Conservation (phyloP, 192 early-diverging fungal species). For the Coemansia sp. region DNA sequence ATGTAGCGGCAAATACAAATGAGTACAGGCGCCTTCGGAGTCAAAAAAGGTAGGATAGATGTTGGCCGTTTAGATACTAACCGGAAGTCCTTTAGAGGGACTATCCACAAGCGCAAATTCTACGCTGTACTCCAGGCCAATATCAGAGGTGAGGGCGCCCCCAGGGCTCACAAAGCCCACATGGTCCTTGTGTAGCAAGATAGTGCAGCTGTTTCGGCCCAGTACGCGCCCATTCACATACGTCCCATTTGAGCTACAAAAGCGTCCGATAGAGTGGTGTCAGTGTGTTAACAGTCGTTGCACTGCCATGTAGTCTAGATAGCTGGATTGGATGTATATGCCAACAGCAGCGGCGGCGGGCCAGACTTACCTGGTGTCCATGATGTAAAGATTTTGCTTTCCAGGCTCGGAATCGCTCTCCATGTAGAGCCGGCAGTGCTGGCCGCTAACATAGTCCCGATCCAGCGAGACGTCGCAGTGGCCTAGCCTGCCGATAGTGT, state of each 20-base stretch:
- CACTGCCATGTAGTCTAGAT: background rate
- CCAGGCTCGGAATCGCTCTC: slow-evolving; percentile 19
- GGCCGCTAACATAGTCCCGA: slow-evolving; percentile 35
- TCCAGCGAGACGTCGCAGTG: slow-evolving; percentile 36
- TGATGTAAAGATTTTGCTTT: slow-evolving; percentile 24
- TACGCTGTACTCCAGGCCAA: slow-evolving; percentile 47
- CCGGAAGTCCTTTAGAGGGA: slow-evolving; percentile 10
- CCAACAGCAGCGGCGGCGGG: background rate
- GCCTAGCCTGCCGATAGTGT: slow-evolving; percentile 33
- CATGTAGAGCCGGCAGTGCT: slow-evolving; percentile 41
- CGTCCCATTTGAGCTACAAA: slow-evolving; percentile 47
- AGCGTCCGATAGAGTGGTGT: background rate
- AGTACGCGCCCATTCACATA: slow-evolving; percentile 43
- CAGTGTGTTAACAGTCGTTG: background rate
- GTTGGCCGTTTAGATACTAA: background rate
- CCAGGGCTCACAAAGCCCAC: slow-evolving; percentile 27
- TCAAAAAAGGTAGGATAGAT: background rate
- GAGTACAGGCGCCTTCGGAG: background rate
- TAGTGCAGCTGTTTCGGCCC: slow-evolving; percentile 44
- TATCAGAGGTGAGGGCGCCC: slow-evolving; percentile 29
- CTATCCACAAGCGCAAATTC: slow-evolving; percentile 15
- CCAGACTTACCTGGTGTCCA: slow-evolving; percentile 27
- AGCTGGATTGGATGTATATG: background rate
- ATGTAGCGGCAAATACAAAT: background rate
- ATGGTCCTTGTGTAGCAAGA: slow-evolving; percentile 47